Percentiles rank a stretch among this genome's conserved stretches.
phyloP scores from a whole-genome alignment of 805 yeast genomes.

The Cephaloascus fragrans region DNA sequence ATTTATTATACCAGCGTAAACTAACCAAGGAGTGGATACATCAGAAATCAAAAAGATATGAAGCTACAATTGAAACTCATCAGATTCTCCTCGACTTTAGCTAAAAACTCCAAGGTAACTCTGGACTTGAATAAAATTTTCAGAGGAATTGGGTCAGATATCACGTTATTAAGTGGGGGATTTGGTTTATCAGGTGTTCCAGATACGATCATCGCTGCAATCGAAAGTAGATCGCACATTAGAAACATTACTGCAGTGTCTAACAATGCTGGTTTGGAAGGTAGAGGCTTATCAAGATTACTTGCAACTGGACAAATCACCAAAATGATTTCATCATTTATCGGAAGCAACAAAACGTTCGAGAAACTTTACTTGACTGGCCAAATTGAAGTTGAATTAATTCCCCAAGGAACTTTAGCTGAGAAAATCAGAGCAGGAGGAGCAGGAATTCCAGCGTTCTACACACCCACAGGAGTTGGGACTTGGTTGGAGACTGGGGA shows the following conservation, averaged over 20 bases:
- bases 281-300: constrained; percentile 30
- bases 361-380: constrained; percentile 31
- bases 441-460: constrained; percentile 40
- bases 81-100: neutral
- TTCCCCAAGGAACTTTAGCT: constrained; percentile 45
- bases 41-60: no score
- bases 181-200: constrained; percentile 41
- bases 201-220: constrained; percentile 29
- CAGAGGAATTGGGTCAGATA: constrained; percentile 15
- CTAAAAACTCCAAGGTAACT: constrained; percentile 8
- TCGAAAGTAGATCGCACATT: constrained; percentile 20
- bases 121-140: constrained; percentile 18
- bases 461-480: constrained; percentile 38
- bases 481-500: constrained; percentile 43
- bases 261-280: constrained; percentile 39
- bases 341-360: constrained; percentile 33
- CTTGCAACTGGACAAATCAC: constrained; percentile 31
- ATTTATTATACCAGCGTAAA: no score
- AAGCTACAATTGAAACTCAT: no score
- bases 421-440: constrained; percentile 39
- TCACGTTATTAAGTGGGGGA: constrained; percentile 35
- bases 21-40: no score
- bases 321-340: constrained; percentile 35
- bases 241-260: constrained; percentile 31
- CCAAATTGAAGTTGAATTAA: constrained; percentile 32